Evolutionary conservation across 2,329 filamentous ascomycete genomes (phyloP).

Genomic region (Trichoderma arundinaceum): DNA sequence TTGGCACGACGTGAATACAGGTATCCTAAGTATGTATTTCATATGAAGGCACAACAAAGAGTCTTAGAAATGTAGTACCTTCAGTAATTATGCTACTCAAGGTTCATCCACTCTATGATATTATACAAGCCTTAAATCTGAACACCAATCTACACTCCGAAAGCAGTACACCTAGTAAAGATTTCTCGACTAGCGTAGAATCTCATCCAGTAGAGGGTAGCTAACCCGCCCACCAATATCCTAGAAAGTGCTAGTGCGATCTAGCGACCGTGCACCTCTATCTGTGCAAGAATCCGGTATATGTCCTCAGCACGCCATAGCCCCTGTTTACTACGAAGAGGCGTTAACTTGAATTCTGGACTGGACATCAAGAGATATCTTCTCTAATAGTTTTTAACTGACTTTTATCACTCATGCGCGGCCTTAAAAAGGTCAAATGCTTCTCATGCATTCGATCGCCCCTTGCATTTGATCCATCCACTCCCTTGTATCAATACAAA

Average conservation of each 20-base stretch:
- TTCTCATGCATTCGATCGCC: neutral
- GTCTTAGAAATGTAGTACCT: too few species aligned
- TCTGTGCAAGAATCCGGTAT: neutral
- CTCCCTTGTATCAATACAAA: too few species aligned
- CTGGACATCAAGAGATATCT: neutral
- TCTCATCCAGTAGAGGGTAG: neutral
- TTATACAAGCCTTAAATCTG: too few species aligned
- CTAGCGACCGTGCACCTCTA: neutral
- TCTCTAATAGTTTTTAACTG: neutral
- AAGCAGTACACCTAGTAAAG: too few species aligned
- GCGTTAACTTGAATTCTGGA: neutral
- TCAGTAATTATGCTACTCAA: too few species aligned
- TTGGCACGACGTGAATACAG: too few species aligned
- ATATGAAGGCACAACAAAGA: too few species aligned
- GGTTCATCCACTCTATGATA: too few species aligned
- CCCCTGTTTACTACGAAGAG: neutral
- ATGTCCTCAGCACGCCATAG: slow-evolving; percentile 5
- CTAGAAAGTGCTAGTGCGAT: neutral
- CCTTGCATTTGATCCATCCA: neutral
- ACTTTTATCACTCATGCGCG: neutral
- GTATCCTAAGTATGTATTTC: too few species aligned
- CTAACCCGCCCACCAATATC: neutral
- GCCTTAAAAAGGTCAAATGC: neutral
- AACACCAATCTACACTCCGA: too few species aligned
- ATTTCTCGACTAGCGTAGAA: too few species aligned